These are phyloP conservation scores for Fusarium aywerte DNA, from an alignment of 2,329 filamentous ascomycete genomes.

Conservation along the genomic window DNA sequence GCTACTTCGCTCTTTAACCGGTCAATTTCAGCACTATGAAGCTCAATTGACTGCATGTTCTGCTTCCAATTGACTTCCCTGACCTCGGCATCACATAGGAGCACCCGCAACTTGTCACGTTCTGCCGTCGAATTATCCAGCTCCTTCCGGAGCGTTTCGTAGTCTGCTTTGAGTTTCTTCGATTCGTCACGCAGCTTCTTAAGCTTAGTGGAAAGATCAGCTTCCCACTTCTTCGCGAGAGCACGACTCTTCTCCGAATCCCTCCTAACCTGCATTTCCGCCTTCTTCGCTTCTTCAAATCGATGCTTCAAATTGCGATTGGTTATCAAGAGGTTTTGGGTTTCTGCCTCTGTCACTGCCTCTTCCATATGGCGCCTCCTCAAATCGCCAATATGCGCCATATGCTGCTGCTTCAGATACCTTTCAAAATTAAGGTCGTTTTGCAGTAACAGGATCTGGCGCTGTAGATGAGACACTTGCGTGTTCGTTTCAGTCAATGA, in stretches of 20 bases:
- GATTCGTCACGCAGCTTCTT: constrained; percentile 75
- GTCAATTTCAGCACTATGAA: constrained; percentile 69
- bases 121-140: constrained; percentile 69
- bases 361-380: constrained; percentile 79
- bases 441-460: constrained; percentile 78
- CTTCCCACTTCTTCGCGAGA: constrained; percentile 82
- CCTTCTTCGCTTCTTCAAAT: constrained; percentile 76
- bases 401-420: constrained; percentile 85
- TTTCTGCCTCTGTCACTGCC: constrained; percentile 82
- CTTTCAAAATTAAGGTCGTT: constrained; percentile 87
- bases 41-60: constrained; percentile 70
- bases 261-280: constrained; percentile 75
- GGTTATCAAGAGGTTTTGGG: constrained; percentile 80
- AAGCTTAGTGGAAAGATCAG: constrained; percentile 74
- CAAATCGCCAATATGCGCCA: constrained; percentile 82
- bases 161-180: constrained; percentile 70
- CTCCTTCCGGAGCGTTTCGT: constrained; percentile 66
- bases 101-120: constrained; percentile 69
- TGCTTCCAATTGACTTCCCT: constrained; percentile 73
- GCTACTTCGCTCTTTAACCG: constrained; percentile 68
- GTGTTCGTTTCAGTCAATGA: constrained; percentile 51
- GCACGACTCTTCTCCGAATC: constrained; percentile 78
- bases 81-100: constrained; percentile 76
- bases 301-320: constrained; percentile 79
- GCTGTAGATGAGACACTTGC: constrained; percentile 69